These are phyloP conservation scores for Symmetrospora coprosmae DNA, from an alignment of 768 basidiomycete genomes.

Conservation along the genomic window DNA sequence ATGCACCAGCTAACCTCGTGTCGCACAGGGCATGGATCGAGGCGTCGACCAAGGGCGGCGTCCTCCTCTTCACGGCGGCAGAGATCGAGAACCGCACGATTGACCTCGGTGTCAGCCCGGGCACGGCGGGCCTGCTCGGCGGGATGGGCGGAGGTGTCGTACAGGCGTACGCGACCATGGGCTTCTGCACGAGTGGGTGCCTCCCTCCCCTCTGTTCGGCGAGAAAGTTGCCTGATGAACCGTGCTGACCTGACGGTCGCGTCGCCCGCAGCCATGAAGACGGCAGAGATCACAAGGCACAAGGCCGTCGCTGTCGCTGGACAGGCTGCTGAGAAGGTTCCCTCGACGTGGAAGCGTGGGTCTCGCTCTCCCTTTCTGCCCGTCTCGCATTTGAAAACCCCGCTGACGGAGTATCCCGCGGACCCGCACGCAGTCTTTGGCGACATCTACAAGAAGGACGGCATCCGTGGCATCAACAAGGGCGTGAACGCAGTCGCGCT, in stretches of 20 bases:
- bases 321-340: constrained; percentile 57
- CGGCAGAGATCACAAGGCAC: constrained; percentile 88
- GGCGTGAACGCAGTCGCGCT: constrained; percentile 63
- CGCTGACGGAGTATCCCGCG: background rate
- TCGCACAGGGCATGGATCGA: constrained; percentile 84
- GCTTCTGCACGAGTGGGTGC: constrained; percentile 43
- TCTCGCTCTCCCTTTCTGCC: background rate
- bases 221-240: background rate
- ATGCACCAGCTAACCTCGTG: background rate
- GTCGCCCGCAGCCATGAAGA: constrained; percentile 99
- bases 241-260: constrained; percentile 34
- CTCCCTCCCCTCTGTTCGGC: background rate
- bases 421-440: constrained; percentile 88
- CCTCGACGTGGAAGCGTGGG: constrained; percentile 35
- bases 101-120: constrained; percentile 59
- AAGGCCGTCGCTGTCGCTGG: constrained; percentile 79
- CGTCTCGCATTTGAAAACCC: background rate
- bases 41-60: constrained; percentile 93
- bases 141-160: constrained; percentile 96
- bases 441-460: constrained; percentile 86
- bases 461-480: constrained; percentile 93
- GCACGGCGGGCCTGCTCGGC: constrained; percentile 72
- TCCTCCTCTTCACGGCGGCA: constrained; percentile 86
- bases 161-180: constrained; percentile 99
- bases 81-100: constrained; percentile 68